These are phyloP conservation scores for Capronia americana DNA, from an alignment of 2,329 filamentous ascomycete species.

Conservation along the genomic window DNA sequence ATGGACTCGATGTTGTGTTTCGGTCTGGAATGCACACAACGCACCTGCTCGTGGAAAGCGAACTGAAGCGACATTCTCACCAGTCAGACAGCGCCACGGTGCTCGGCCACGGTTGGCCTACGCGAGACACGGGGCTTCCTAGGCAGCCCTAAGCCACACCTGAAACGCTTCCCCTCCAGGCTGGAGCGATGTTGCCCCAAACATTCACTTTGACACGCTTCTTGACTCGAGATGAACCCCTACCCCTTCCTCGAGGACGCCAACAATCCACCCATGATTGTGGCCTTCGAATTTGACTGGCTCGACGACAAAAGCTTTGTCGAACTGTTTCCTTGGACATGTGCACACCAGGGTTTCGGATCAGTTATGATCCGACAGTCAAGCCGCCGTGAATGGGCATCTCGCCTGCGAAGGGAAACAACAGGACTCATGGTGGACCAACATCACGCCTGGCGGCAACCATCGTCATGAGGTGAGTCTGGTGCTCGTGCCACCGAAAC, in stretches of 20 bases:
- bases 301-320: background rate
- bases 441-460: background rate
- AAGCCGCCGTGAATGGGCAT: background rate
- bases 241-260: background rate
- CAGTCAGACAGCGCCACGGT: too few relatives aligned
- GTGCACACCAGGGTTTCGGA: conserved; percentile 16
- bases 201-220: background rate
- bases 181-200: background rate
- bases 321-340: background rate
- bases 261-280: background rate
- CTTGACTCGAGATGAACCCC: background rate
- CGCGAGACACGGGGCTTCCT: too few relatives aligned
- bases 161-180: background rate
- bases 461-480: background rate
- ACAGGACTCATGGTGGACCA: background rate
- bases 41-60: too few relatives aligned
- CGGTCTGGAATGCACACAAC: too few relatives aligned
- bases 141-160: background rate
- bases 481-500: conserved; percentile 1
- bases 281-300: background rate
- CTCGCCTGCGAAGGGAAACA: background rate
- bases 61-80: too few relatives aligned
- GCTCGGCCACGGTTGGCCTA: too few relatives aligned
- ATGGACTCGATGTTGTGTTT: too few relatives aligned
- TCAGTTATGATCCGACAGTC: conserved; percentile 17